Percentiles rank a stretch among this genome's conserved stretches.
Evolutionary conservation across 129 eudicot species (phyloP).

Genomic region (Scalesia atractyloides): DNA sequence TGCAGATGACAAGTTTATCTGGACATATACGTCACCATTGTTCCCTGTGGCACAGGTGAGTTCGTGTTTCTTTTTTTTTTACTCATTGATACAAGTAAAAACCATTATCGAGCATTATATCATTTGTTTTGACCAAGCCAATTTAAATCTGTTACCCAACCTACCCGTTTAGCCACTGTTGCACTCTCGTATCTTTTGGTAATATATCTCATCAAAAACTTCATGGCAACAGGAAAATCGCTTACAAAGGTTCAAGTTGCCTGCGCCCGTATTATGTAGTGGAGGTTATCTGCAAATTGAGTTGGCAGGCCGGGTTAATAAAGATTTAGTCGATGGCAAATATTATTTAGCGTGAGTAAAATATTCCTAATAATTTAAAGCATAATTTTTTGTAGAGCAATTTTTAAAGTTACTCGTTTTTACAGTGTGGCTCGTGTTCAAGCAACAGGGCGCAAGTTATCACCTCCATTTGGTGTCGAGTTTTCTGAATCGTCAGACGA

Average conservation of each 20-base stretch:
- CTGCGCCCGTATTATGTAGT: conserved; percentile 77
- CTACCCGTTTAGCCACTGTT: no score
- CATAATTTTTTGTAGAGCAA: not conserved
- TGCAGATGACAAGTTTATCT: conserved; percentile 59
- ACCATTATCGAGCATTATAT: no score
- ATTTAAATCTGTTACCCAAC: no score
- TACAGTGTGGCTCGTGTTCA: conserved; percentile 81
- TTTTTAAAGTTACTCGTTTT: not conserved
- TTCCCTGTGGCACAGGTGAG: conserved; percentile 75
- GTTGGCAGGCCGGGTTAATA: conserved; percentile 72
- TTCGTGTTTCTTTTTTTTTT: not conserved
- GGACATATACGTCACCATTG: conserved; percentile 67
- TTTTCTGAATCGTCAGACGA: conserved; percentile 27
- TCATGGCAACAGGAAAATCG: conserved; percentile 50
- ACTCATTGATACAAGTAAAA: no score
- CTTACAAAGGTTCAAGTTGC: conserved; percentile 70
- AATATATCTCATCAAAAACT: no score
- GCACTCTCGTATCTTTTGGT: no score
- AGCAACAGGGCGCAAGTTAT: conserved; percentile 58
- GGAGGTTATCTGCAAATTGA: conserved; percentile 83
- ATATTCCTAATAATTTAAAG: not conserved
- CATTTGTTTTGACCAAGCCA: no score
- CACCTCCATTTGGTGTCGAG: conserved; percentile 62
- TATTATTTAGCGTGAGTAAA: conserved; percentile 74
- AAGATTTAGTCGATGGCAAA: conserved; percentile 62